These are phyloP conservation scores for Colletotrichum gloeosporioides DNA, from an alignment of 2,329 filamentous ascomycete species.

Conservation along the genomic window DNA sequence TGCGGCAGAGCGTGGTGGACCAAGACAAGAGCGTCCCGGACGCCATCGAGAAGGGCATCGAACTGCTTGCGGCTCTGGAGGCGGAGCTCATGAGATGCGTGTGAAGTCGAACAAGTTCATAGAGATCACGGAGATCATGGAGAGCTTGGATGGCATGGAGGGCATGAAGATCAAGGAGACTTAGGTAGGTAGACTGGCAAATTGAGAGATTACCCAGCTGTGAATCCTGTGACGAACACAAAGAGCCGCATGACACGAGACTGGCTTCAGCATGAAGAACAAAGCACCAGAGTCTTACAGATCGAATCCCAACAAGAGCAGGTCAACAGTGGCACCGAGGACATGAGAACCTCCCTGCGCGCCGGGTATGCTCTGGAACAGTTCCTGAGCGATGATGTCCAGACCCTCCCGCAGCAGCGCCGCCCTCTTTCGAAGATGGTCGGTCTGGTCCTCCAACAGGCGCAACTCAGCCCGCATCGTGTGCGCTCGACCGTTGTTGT, in stretches of 20 bases:
- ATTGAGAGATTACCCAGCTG: background rate
- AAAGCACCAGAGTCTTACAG: background rate
- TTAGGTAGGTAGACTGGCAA: background rate
- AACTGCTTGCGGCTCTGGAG: background rate
- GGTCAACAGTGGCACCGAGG: background rate
- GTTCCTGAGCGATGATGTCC: background rate
- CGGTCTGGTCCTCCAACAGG: background rate
- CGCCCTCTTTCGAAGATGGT: background rate
- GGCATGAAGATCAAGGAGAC: background rate
- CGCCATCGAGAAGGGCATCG: background rate
- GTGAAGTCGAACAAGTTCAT: background rate
- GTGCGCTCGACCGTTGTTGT: background rate
- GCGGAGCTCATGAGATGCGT: background rate
- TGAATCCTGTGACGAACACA: background rate
- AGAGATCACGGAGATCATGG: background rate
- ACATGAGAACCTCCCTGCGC: background rate
- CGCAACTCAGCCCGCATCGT: background rate
- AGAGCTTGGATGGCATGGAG: background rate
- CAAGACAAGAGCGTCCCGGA: background rate
- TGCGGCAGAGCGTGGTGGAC: background rate
- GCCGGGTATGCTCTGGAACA: background rate
- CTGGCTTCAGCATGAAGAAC: background rate
- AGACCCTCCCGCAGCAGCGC: background rate
- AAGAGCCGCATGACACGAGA: background rate
- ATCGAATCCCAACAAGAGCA: background rate